phyloP scores from a whole-genome alignment of 441 rosid species.

The Corymbia calophylla region DNA sequence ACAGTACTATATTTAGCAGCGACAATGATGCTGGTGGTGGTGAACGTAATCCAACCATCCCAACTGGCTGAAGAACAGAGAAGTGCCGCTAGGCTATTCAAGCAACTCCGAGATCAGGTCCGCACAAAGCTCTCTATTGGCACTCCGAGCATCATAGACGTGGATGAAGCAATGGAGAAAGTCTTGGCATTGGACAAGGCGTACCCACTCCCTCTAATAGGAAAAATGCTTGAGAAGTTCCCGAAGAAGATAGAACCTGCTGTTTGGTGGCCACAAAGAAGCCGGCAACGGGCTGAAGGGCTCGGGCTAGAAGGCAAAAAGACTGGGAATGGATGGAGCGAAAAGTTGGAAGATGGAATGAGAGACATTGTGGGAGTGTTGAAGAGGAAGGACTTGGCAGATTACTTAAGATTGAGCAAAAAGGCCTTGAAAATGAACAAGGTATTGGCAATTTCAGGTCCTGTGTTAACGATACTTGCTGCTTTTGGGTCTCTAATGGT shows the following conservation, averaged over 20 bases:
- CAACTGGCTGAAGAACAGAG: slow-evolving; percentile 40
- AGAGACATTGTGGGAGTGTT: not conserved
- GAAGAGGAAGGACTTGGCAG: slow-evolving; percentile 22
- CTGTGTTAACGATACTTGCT: slow-evolving; percentile 11
- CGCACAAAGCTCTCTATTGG: slow-evolving; percentile 1
- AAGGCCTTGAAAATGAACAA: slow-evolving; percentile 13
- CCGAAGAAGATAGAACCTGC: slow-evolving; percentile 19
- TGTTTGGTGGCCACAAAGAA: slow-evolving; percentile 21
- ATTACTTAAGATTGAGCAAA: slow-evolving; percentile 2
- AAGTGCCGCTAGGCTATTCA: slow-evolving; percentile 26
- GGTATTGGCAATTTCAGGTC: slow-evolving; percentile 22
- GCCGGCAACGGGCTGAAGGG: not conserved
- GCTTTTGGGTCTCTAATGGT: slow-evolving; percentile 16
- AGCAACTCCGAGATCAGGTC: slow-evolving; percentile 19
- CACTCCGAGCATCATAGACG: slow-evolving; percentile 2
- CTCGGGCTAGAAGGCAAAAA: not conserved
- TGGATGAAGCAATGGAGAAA: slow-evolving; percentile 15
- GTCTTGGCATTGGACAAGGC: slow-evolving; percentile 26
- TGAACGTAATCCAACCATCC: slow-evolving; percentile 19
- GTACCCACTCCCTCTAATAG: slow-evolving; percentile 28
- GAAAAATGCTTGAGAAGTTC: slow-evolving; percentile 25
- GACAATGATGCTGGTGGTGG: slow-evolving; percentile 13
- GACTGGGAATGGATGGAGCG: slow-evolving; percentile 17
- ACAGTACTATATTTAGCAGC: slow-evolving; percentile 19
- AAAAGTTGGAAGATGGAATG: not conserved